A percentile compares a stretch with the other conserved stretches of the same genome.
Conservation (phyloP, 768 basidiomycete genomes). For the Lyophyllum decastes region DNA sequence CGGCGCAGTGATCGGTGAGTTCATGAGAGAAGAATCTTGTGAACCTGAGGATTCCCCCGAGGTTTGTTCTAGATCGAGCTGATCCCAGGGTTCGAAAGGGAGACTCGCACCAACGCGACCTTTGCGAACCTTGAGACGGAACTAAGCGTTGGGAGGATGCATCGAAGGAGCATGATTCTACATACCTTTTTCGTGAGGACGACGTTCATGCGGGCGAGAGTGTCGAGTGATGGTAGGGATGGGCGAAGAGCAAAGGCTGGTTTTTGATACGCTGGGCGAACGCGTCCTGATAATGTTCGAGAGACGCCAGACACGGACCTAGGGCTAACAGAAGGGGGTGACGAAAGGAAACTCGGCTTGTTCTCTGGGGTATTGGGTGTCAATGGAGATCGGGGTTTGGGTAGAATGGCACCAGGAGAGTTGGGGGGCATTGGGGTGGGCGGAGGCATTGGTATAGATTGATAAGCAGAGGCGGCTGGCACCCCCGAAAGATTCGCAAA, state of each 20-base stretch:
- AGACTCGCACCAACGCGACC: slow-evolving; percentile 53
- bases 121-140: slow-evolving; percentile 43
- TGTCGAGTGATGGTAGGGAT: slow-evolving; percentile 51
- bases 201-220: slow-evolving; percentile 50
- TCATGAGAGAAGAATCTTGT: slow-evolving; percentile 8
- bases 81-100: slow-evolving; percentile 58
- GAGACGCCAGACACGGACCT: slow-evolving; percentile 13
- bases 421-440: slow-evolving; percentile 16
- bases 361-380: slow-evolving; percentile 19
- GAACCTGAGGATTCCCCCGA: slow-evolving; percentile 16
- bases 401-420: slow-evolving; percentile 17
- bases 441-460: slow-evolving; percentile 8
- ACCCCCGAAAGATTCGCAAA: slow-evolving; percentile 61
- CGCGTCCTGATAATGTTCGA: slow-evolving; percentile 20
- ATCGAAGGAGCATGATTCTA: background rate
- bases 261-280: slow-evolving; percentile 42
- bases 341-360: slow-evolving; percentile 16
- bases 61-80: slow-evolving; percentile 22
- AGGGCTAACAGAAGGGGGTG: slow-evolving; percentile 12
- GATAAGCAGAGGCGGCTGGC: slow-evolving; percentile 14
- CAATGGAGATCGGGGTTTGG: slow-evolving; percentile 29
- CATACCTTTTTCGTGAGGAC: slow-evolving; percentile 47
- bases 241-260: slow-evolving; percentile 51
- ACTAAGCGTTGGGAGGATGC: background rate
- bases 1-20: background rate